Percentiles rank a stretch among this genome's conserved stretches.
phyloP scores from a whole-genome alignment of 768 basidiomycete genomes.

The Pisolithus microcarpus region DNA sequence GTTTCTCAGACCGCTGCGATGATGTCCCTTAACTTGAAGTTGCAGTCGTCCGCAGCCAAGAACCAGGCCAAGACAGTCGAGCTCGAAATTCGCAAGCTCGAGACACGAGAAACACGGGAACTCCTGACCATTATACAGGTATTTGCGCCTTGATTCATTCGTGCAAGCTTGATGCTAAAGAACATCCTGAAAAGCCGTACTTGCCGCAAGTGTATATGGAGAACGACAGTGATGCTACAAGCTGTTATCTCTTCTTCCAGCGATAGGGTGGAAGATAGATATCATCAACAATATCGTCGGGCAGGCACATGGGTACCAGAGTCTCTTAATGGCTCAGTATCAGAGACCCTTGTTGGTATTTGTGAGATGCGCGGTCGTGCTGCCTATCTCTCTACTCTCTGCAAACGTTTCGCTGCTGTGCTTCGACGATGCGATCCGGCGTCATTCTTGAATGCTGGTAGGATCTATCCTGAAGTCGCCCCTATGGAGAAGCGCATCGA shows the following conservation, averaged over 20 bases:
- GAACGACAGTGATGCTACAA: constrained; percentile 81
- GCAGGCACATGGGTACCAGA: constrained; percentile 80
- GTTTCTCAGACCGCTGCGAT: constrained; percentile 87
- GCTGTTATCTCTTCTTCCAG: constrained; percentile 88
- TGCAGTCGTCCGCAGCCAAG: constrained; percentile 87
- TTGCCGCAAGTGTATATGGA: constrained; percentile 87
- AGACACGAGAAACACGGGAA: constrained; percentile 77
- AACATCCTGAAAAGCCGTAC: constrained; percentile 55
- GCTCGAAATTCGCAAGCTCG: constrained; percentile 78
- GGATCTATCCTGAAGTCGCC: constrained; percentile 75
- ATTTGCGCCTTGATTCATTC: neutral
- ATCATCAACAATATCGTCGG: constrained; percentile 79
- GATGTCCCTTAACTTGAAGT: constrained; percentile 89
- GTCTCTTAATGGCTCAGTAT: constrained; percentile 71
- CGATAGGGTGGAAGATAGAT: constrained; percentile 82
- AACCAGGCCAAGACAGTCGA: constrained; percentile 87
- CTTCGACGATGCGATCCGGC: constrained; percentile 76
- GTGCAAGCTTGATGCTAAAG: constrained; percentile 1
- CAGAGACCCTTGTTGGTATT: constrained; percentile 84
- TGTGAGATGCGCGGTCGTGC: constrained; percentile 86
- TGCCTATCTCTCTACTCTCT: constrained; percentile 70
- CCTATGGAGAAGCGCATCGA: constrained; percentile 90
- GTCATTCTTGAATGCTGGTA: constrained; percentile 79
- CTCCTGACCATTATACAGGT: constrained; percentile 81
- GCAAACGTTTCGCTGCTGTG: constrained; percentile 84